Conservation (phyloP, 1,284 basidiomycete genomes). For the Sporisorium scitamineum region DNA sequence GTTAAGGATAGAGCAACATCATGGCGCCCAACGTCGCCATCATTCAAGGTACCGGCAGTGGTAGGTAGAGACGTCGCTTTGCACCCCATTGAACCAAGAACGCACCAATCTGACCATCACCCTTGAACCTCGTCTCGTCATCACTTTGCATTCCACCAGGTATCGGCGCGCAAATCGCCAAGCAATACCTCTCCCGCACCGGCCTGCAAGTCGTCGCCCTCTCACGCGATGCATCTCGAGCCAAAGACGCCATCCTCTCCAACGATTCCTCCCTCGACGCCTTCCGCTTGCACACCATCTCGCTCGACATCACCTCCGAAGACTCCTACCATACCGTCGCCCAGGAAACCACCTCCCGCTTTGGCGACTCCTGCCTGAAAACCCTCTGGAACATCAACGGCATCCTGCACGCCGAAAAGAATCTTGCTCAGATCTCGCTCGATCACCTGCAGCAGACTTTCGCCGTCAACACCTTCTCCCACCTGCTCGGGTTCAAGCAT, state of each 20-base stretch:
- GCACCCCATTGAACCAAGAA: not conserved
- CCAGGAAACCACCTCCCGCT: constrained; percentile 68
- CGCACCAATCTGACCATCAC: not conserved
- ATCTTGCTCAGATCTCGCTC: constrained; percentile 73
- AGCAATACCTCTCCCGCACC: constrained; percentile 68
- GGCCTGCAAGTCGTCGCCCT: constrained; percentile 71
- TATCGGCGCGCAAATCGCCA: constrained; percentile 56
- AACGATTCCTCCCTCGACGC: constrained; percentile 36
- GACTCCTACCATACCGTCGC: constrained; percentile 69
- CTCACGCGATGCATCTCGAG: constrained; percentile 66
- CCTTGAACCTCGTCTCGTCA: not conserved
- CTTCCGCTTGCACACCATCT: constrained; percentile 69
- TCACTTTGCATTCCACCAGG: constrained; percentile 11
- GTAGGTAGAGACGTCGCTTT: constrained; percentile 10
- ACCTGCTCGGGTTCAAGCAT: constrained; percentile 72
- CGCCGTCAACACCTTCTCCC: constrained; percentile 72
- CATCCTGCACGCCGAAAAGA: constrained; percentile 75
- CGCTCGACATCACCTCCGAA: constrained; percentile 70
- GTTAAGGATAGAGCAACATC: not conserved
- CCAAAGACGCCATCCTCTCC: constrained; percentile 67
- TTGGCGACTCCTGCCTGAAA: constrained; percentile 69
- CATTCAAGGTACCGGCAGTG: constrained; percentile 59
- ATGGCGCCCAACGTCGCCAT: constrained; percentile 60
- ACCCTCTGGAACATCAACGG: constrained; percentile 72
- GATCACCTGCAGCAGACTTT: constrained; percentile 71